Conservation (phyloP, 2,329 filamentous ascomycete genomes). For the Rhynchosporium agropyri region DNA sequence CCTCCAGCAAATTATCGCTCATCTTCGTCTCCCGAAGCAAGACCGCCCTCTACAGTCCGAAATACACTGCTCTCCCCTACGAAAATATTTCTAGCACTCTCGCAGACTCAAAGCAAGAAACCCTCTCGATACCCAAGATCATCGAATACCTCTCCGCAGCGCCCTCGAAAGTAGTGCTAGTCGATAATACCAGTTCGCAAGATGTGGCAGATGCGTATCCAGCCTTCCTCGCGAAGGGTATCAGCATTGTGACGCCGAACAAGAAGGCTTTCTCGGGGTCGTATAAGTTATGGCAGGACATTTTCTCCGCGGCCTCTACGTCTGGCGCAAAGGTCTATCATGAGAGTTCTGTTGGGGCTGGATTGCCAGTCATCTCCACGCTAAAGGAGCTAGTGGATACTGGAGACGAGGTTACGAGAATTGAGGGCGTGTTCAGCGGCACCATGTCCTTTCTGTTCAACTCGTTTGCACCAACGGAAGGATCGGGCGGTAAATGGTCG, state of each 20-base stretch:
- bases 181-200: slow-evolving; percentile 95
- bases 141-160: slow-evolving; percentile 77
- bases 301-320: slow-evolving; percentile 72
- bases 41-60: slow-evolving; percentile 74
- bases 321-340: slow-evolving; percentile 87
- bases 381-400: slow-evolving; percentile 93
- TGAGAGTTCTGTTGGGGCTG: slow-evolving; percentile 91
- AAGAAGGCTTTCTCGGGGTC: slow-evolving; percentile 95
- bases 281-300: slow-evolving; percentile 81
- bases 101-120: slow-evolving; percentile 62
- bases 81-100: slow-evolving; percentile 64
- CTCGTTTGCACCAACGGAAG: slow-evolving; percentile 83
- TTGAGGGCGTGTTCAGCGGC: slow-evolving; percentile 96
- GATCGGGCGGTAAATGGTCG: slow-evolving; percentile 80
- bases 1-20: slow-evolving; percentile 66
- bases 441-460: slow-evolving; percentile 99
- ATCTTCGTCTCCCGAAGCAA: slow-evolving; percentile 85
- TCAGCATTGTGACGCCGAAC: slow-evolving; percentile 94
- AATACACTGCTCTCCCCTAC: slow-evolving; percentile 70
- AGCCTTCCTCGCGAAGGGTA: slow-evolving; percentile 74
- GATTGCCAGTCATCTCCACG: slow-evolving; percentile 90
- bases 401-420: slow-evolving; percentile 86
- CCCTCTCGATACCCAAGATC: slow-evolving; percentile 70
- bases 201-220: slow-evolving; percentile 85
- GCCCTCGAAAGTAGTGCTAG: slow-evolving; percentile 77